Percentiles rank a stretch among this genome's conserved stretches.
Evolutionary conservation across 441 rosid genomes (phyloP).

Genomic region (Pelargonium cotyledonis): DNA sequence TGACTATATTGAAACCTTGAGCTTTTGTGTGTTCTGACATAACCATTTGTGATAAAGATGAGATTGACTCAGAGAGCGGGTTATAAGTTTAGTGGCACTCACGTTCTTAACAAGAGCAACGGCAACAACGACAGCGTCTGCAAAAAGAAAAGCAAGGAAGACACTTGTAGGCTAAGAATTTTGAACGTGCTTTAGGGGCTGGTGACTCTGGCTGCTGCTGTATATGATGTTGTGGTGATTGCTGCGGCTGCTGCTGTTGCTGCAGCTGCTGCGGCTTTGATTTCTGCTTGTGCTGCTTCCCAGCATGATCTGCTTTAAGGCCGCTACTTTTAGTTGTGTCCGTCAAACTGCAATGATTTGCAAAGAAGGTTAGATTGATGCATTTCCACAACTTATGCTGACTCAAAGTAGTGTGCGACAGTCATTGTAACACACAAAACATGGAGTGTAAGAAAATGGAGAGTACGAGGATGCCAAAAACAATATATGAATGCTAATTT

Average conservation of each 20-base stretch:
- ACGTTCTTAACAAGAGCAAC: conserved; percentile 6
- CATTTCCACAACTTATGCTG: neutral
- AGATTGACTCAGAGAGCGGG: neutral
- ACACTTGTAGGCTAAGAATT: conserved; percentile 12
- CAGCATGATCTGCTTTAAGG: neutral
- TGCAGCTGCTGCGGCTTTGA: neutral
- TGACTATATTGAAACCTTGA: too few species aligned
- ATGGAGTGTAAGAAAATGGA: too few species aligned
- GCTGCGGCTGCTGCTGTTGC: neutral
- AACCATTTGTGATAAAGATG: neutral
- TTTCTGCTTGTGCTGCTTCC: neutral
- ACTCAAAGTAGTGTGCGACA: too few species aligned
- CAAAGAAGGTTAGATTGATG: neutral
- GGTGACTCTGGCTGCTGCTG: conserved; percentile 12
- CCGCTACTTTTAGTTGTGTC: neutral
- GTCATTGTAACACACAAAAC: too few species aligned
- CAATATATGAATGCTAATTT: too few species aligned
- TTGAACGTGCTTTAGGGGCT: conserved; percentile 6
- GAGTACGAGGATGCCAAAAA: too few species aligned
- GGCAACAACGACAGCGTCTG: neutral
- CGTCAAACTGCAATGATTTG: neutral
- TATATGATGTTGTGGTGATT: neutral
- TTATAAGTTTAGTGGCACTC: neutral
- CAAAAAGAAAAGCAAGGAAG: conserved; percentile 18
- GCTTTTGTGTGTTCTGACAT: too few species aligned